Evolutionary conservation across 352 stramenopile species (phyloP).

Genomic region (Phytophthora chlamydospora): DNA sequence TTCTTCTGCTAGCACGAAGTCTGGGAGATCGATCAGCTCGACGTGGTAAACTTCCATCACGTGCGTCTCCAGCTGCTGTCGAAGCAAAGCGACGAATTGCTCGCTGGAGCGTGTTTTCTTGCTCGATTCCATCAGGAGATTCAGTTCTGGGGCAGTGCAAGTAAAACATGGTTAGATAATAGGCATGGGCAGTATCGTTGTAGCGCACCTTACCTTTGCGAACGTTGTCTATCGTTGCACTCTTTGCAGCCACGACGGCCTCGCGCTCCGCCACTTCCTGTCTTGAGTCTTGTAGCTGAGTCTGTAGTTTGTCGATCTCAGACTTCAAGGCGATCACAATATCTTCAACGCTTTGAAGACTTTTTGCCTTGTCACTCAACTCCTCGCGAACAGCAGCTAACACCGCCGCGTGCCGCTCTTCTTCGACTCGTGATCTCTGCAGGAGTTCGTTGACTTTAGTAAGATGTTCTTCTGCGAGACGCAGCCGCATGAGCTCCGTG

Average conservation of each 20-base stretch:
- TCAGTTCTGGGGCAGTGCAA: constrained; percentile 32
- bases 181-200: neutral
- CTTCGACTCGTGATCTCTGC: constrained; percentile 18
- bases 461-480: constrained; percentile 28
- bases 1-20: constrained; percentile 38
- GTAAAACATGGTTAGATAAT: constrained; percentile 1
- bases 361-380: constrained; percentile 11
- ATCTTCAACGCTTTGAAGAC: constrained; percentile 9
- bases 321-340: constrained; percentile 4
- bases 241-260: constrained; percentile 40
- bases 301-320: constrained; percentile 21
- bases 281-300: constrained; percentile 18
- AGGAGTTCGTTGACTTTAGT: constrained; percentile 34
- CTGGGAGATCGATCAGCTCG: constrained; percentile 22
- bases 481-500: constrained; percentile 25
- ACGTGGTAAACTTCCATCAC: constrained; percentile 51
- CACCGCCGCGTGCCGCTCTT: constrained; percentile 13
- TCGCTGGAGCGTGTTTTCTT: constrained; percentile 31
- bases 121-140: constrained; percentile 30
- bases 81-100: constrained; percentile 41
- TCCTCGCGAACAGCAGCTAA: constrained; percentile 12
- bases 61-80: constrained; percentile 59
- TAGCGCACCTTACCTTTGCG: constrained; percentile 43
- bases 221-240: constrained; percentile 56
- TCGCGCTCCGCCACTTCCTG: constrained; percentile 31